These are phyloP conservation scores for Aspergillus carbonarius DNA, from an alignment of 2,329 filamentous ascomycete species.

Conservation along the genomic window DNA sequence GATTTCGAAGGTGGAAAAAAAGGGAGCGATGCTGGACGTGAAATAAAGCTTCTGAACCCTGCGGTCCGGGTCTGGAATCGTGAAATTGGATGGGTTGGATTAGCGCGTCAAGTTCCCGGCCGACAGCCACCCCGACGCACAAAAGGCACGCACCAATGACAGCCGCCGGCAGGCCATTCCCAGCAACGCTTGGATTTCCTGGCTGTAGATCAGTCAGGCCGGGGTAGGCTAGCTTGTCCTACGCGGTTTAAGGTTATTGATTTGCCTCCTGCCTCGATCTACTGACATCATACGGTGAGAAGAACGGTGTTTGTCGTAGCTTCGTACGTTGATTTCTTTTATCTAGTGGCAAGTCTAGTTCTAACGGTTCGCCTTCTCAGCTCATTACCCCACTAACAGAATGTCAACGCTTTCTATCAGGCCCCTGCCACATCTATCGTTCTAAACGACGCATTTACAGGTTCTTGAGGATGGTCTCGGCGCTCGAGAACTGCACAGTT, in stretches of 20 bases:
- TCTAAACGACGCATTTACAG: conserved; percentile 29
- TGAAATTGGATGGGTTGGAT: conserved; percentile 16
- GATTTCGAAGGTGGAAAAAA: not conserved
- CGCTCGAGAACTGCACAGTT: conserved; percentile 37
- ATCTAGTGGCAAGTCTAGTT: conserved; percentile 22
- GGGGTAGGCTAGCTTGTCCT: conserved; percentile 5
- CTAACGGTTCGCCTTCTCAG: conserved; percentile 14
- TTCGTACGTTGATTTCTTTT: conserved; percentile 25
- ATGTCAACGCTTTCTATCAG: conserved; percentile 18
- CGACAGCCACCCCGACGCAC: conserved; percentile 17
- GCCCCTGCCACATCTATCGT: conserved; percentile 13
- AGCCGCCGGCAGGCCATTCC: not conserved
- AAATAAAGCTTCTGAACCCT: not conserved
- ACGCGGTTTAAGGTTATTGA: not conserved
- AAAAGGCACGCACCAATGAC: conserved; percentile 16
- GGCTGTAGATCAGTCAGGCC: conserved; percentile 13
- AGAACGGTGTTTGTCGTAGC: conserved; percentile 19
- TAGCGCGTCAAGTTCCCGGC: conserved; percentile 25
- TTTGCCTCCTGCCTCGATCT: not conserved
- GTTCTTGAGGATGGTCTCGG: conserved; percentile 39
- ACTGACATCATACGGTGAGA: conserved; percentile 10
- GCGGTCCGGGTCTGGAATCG: conserved; percentile 8
- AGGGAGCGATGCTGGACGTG: not conserved
- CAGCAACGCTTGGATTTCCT: conserved; percentile 10
- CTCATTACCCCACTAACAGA: conserved; percentile 20